Evolutionary conservation across 345 rosid species (phyloP).

Genomic region (Cardamine chenopodiifolia): DNA sequence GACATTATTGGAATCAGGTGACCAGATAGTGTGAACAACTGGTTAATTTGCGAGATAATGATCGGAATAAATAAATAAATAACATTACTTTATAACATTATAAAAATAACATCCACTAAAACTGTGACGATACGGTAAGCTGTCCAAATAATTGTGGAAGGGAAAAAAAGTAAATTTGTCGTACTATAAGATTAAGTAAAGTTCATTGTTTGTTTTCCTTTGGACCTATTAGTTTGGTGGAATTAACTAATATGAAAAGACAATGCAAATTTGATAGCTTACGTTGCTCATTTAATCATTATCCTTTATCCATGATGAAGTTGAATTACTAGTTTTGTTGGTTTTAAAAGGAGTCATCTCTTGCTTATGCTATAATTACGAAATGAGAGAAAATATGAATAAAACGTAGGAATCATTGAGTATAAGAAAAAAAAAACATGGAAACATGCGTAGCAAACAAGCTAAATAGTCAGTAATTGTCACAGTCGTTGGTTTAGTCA

Average conservation of each 20-base stretch:
- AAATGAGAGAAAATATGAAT: conserved; percentile 10
- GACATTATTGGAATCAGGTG: neutral
- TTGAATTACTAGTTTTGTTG: conserved; percentile 15
- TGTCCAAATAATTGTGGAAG: conserved; percentile 9
- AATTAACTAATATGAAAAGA: conserved; percentile 8
- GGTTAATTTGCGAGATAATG: neutral
- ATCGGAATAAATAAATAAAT: no score
- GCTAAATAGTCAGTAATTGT: neutral
- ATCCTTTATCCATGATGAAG: conserved; percentile 24
- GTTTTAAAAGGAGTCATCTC: neutral
- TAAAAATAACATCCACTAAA: neutral
- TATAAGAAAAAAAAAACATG: neutral
- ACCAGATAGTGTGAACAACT: neutral
- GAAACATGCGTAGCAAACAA: neutral
- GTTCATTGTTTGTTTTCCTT: neutral
- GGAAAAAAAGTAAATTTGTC: neutral
- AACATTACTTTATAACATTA: neutral
- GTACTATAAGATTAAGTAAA: conserved; percentile 1
- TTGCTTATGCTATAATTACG: neutral
- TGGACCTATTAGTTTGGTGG: conserved; percentile 23
- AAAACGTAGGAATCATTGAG: neutral
- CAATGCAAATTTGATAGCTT: conserved; percentile 28
- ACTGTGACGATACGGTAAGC: neutral
- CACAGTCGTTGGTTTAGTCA: neutral
- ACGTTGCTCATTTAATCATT: conserved; percentile 11